Evolutionary conservation across 23 red algal genomes (phyloP).

Genomic region (Gracilaria caudata): DNA sequence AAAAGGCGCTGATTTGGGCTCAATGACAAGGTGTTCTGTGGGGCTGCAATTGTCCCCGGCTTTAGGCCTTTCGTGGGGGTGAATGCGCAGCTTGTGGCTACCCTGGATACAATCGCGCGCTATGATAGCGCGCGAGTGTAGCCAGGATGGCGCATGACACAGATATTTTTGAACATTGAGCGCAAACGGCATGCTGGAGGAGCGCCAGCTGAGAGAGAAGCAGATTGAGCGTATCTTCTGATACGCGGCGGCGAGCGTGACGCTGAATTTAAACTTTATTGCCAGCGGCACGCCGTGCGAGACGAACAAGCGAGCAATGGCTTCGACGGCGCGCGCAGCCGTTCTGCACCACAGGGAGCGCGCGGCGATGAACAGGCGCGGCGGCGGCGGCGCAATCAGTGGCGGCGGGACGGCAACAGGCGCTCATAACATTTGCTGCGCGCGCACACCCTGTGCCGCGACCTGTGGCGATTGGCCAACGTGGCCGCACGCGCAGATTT

Average conservation of each 20-base stretch:
- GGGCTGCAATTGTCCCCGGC: not conserved
- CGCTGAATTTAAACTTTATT: not conserved
- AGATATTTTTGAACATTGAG: not conserved
- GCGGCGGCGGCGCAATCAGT: not conserved
- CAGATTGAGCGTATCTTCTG: not conserved
- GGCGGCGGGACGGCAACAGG: not conserved
- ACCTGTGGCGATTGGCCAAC: not conserved
- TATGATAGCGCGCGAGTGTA: not conserved
- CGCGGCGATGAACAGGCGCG: not conserved
- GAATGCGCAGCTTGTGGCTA: not conserved
- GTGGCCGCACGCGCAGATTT: slow-evolving; percentile 15
- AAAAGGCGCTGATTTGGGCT: no score
- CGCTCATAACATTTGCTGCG: not conserved
- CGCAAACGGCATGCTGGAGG: not conserved
- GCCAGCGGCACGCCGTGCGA: not conserved
- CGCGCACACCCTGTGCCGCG: not conserved
- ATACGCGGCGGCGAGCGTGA: not conserved
- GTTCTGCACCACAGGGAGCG: not conserved
- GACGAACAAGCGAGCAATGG: not conserved
- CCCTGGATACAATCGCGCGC: no score
- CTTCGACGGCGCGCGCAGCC: not conserved
- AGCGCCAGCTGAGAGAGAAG: not conserved
- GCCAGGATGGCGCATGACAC: no score
- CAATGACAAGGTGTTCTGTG: not conserved
- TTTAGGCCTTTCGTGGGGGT: not conserved